A percentile compares a stretch with the other conserved stretches of the same genome.
Conservation (phyloP, 2,329 filamentous ascomycete species). For the Xylariaceae sp. region DNA sequence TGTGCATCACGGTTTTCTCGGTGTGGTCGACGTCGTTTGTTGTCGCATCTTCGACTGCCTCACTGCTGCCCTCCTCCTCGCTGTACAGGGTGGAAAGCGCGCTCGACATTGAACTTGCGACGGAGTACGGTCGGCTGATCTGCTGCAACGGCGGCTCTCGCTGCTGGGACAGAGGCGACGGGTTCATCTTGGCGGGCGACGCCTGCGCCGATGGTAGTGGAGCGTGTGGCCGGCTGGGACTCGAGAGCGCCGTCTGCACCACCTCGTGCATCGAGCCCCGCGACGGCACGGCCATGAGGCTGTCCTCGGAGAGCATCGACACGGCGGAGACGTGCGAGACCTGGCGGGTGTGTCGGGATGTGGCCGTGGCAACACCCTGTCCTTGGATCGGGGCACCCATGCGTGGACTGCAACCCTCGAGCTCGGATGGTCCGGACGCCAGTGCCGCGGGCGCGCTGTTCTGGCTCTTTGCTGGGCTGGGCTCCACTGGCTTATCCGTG, state of each 20-base stretch:
- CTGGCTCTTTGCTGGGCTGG: constrained; percentile 26
- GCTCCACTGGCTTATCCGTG: neutral
- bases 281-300: constrained; percentile 28
- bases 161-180: neutral
- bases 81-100: constrained; percentile 55
- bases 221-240: constrained; percentile 34
- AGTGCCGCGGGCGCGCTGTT: constrained; percentile 23
- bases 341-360: constrained; percentile 22
- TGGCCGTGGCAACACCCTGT: constrained; percentile 12
- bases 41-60: no score
- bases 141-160: constrained; percentile 1
- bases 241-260: constrained; percentile 34
- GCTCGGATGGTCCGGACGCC: constrained; percentile 12
- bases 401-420: constrained; percentile 16
- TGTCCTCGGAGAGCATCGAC: constrained; percentile 32
- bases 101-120: constrained; percentile 44
- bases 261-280: constrained; percentile 30
- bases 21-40: no score
- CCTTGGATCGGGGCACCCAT: constrained; percentile 7
- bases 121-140: constrained; percentile 16
- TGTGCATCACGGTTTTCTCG: no score
- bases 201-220: neutral
- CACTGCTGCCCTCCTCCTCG: constrained; percentile 29
- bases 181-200: neutral
- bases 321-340: constrained; percentile 29